A percentile compares a stretch with the other conserved stretches of the same genome.
Evolutionary conservation across 495 filamentous ascomycete species (phyloP).

Genomic region (Hamigera avellanea): DNA sequence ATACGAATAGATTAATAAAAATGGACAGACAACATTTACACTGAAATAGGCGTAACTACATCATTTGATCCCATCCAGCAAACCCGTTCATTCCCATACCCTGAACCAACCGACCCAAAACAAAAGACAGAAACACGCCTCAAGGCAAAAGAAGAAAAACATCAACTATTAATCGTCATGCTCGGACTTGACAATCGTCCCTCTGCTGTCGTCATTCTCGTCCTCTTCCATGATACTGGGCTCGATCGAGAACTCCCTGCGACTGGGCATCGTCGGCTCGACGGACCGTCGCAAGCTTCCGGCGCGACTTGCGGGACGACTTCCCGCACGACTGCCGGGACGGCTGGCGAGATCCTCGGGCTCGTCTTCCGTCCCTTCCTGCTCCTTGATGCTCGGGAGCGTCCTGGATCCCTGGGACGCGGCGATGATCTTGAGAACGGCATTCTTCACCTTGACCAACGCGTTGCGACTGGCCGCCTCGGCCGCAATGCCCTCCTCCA

Average conservation of each 20-base stretch:
- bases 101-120: constrained; percentile 1
- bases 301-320: no score
- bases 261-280: constrained; percentile 14
- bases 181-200: constrained; percentile 40
- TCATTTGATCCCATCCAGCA: no score
- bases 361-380: constrained; percentile 28
- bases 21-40: no score
- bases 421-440: not conserved
- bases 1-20: no score
- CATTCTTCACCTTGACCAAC: constrained; percentile 29
- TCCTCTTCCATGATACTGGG: constrained; percentile 42
- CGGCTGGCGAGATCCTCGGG: constrained; percentile 20
- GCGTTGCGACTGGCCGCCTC: constrained; percentile 67
- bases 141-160: constrained; percentile 13
- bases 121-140: constrained; percentile 12
- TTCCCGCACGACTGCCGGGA: constrained; percentile 18
- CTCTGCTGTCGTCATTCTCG: constrained; percentile 43
- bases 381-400: constrained; percentile 19
- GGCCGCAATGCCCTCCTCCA: constrained; percentile 54
- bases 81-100: no score
- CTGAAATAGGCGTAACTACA: no score
- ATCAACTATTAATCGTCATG: constrained; percentile 20
- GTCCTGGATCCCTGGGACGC: constrained; percentile 19
- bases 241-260: constrained; percentile 28
- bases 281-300: constrained; percentile 30